A percentile compares a stretch with the other conserved stretches of the same genome.
Evolutionary conservation across 148 eudicot genomes (phyloP).

Genomic region (Beta vulgaris): DNA sequence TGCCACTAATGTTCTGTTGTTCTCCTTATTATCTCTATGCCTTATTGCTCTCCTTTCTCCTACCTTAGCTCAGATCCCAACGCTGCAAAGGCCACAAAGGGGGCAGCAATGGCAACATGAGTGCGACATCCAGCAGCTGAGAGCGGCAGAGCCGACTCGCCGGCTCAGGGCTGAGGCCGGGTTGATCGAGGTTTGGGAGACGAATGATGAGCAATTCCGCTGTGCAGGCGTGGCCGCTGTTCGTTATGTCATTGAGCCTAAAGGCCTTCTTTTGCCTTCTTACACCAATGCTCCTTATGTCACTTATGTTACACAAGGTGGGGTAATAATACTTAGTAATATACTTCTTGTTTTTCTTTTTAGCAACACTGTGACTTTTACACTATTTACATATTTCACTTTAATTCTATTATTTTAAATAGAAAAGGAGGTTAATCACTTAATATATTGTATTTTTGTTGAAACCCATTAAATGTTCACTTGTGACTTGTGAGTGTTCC

Average conservation of each 20-base stretch:
- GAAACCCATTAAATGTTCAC: too few relatives aligned
- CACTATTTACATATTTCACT: too few relatives aligned
- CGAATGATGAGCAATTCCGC: conserved; percentile 30
- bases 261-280: conserved; percentile 57
- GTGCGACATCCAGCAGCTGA: conserved; percentile 42
- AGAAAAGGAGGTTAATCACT: too few relatives aligned
- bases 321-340: background rate
- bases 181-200: conserved; percentile 47
- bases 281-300: conserved; percentile 52
- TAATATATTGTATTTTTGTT: too few relatives aligned
- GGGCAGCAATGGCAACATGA: conserved; percentile 34
- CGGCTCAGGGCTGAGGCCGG: conserved; percentile 47
- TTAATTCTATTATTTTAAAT: too few relatives aligned
- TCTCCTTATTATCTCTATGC: conserved; percentile 18
- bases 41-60: conserved; percentile 17
- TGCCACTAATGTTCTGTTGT: conserved; percentile 14
- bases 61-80: conserved; percentile 15
- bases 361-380: too few relatives aligned
- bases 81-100: background rate
- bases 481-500: too few relatives aligned
- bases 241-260: conserved; percentile 42
- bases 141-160: conserved; percentile 39
- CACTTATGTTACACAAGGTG: conserved; percentile 49
- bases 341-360: too few relatives aligned
- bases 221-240: conserved; percentile 52